Evolutionary conservation across 495 filamentous ascomycete genomes (phyloP), one percentile per base, ranked within the genome.

Genomic region (Penicillium arizonense): DNA sequence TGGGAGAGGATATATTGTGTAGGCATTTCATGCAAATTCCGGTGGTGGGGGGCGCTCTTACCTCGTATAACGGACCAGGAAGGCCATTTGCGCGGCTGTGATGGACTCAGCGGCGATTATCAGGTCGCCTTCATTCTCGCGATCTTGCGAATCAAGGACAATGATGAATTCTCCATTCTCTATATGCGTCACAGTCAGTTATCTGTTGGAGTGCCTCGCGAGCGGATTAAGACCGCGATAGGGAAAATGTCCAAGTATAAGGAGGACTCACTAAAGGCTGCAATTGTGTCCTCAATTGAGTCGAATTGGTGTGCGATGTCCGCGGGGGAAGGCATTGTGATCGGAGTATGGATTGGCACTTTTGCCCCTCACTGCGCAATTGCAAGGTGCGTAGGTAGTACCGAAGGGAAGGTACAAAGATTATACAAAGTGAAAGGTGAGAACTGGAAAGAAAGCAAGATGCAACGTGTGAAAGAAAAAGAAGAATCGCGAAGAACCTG

Each of bases 91-190:
- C 45, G 88, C 81, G 13, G 90, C 78, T 18, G 93, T 97, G 61
- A 97, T 76, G 56, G 88, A 80, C 32, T 90, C 78, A 20, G 91
- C 95, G 45, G 95, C 90, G 62, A 97, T 93, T 69, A 98, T 96
- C 23, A 98, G 85, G 74, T 98, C 94, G 61, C 91, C 95, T 78
- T 98, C 95, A 72, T 97, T 97, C 68, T 98, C 95, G 64, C 94
- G 92, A 50, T 85, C 80, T 42, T 87, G 82, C 52, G 87, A 87
- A 73, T 98, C 95, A 54, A 97, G 89, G 18, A 96, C 91, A 47
- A 98, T 82, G 65, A 98, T 89, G 80, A 97, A 97, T 69, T 97
- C 83, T 69, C 91, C 92, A 73, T 86, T 81, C 58, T 82, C 91
- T 96, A 56, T 46, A 30, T 55, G 50, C 40, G 54, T 50, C 43